phyloP scores from a whole-genome alignment of 306 rosid genomes.

The Quercus aquifolioides region DNA sequence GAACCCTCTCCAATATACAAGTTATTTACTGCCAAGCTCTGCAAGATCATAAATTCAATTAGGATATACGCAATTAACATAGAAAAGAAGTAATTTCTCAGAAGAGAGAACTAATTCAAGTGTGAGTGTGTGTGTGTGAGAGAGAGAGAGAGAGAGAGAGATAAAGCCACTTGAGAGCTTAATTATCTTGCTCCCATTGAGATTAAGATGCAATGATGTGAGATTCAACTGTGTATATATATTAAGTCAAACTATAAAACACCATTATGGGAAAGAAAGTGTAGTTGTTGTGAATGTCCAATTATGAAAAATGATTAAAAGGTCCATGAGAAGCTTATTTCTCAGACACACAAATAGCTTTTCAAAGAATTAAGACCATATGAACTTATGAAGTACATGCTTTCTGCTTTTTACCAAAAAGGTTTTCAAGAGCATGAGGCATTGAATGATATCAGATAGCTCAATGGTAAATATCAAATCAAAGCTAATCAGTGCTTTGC shows the following conservation, averaged over 20 bases:
- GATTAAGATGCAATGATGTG: background rate
- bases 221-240: background rate
- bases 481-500: background rate
- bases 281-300: background rate
- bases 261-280: background rate
- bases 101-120: background rate
- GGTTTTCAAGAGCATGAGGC: background rate
- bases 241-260: background rate
- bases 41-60: conserved; percentile 27
- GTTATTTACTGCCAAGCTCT: conserved; percentile 73
- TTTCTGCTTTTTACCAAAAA: background rate
- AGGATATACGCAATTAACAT: background rate
- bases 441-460: background rate
- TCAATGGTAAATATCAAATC: background rate
- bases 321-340: background rate
- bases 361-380: background rate
- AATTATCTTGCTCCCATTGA: background rate
- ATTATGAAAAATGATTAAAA: background rate
- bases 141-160: no score
- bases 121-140: background rate
- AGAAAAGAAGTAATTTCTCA: background rate
- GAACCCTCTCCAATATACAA: conserved; percentile 76
- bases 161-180: background rate
- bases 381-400: no score
- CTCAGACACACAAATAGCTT: background rate